Base-by-base conservation (phyloP, 2,329 filamentous ascomycete genomes). In the Pyrenochaeta sp. region DNA sequence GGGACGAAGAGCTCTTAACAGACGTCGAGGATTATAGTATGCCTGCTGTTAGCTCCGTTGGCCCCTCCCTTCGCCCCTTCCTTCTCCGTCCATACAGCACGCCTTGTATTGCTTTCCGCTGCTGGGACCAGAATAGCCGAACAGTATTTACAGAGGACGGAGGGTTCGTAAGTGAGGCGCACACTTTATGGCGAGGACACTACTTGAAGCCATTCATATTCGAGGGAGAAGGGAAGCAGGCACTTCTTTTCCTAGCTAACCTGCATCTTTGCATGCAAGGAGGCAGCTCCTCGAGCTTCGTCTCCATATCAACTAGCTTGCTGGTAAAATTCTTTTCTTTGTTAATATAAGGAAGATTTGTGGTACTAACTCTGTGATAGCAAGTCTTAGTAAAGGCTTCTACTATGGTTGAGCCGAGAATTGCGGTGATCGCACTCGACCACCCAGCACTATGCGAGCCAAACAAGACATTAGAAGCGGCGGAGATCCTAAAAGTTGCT, bases 111-210 rank as follows among this genome's bases (percentile, higher is more conserved):
- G 46, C 12, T 1, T 54, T 57, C 17, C 44, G 51, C 4, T 56
- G 58, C 0, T 64, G 54, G 51, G 60, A 63, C n/a, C 23, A 17
- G 0, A 33, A 39, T 0, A 59, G 42, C 10, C 15, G 52, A 1
- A 56, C 54, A 0, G 35, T 15, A 2, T 62, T 56, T 21, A 30
- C 39, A 11, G 36, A 54, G 9, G 42, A 57, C 3, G 29, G n/a
- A 0, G 50, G 49, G 0, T 65, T 65, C 2, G 20, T 55, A 0
- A 55, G 58, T 6, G 32, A 50, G 15, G 39, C 35, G 1, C 21
- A 23, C 10, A 7, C 44, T 2, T 32, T 45, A 7, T 58, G 51
- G 54, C 39, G 31, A 1, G 35, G 40, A 4, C 42, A 45, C 2
- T 40, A 49, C 21, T 42, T 36, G 9, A 27, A 43, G 4, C 61